These are phyloP conservation scores for Emergomyces orientalis DNA, from an alignment of 2,329 filamentous ascomycete species.

Conservation along the genomic window DNA sequence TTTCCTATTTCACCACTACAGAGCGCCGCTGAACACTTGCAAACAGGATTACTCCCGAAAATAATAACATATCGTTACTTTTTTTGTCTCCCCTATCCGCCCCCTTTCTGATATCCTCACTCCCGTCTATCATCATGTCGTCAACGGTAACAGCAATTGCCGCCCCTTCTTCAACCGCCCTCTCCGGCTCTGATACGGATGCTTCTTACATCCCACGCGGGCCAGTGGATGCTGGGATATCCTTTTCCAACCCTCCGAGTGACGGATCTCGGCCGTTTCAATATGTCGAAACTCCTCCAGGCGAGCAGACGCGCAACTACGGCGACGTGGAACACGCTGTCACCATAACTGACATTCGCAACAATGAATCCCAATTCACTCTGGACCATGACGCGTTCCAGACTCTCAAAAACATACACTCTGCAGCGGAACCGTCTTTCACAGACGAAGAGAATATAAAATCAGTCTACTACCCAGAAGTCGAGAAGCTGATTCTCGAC, in stretches of 20 bases:
- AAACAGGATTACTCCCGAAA: neutral
- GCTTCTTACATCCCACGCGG: conserved; percentile 46
- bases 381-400: conserved; percentile 70
- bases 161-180: conserved; percentile 12
- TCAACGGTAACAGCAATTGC: conserved; percentile 11
- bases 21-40: neutral
- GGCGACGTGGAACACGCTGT: conserved; percentile 43
- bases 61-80: neutral
- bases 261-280: conserved; percentile 54
- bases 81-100: neutral
- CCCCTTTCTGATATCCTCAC: neutral
- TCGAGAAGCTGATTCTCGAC: conserved; percentile 61
- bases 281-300: conserved; percentile 55
- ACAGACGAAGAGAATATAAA: conserved; percentile 59
- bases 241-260: conserved; percentile 55
- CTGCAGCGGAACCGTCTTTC: conserved; percentile 51
- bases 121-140: conserved; percentile 18
- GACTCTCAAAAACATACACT: conserved; percentile 49
- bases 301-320: conserved; percentile 58
- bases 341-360: conserved; percentile 62
- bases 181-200: conserved; percentile 21
- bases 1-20: neutral
- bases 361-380: conserved; percentile 54
- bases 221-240: conserved; percentile 51
- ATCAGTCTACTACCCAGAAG: conserved; percentile 71